A percentile compares a stretch with the other conserved stretches of the same genome.
These are phyloP conservation scores for Colletotrichum cuscutae DNA, from an alignment of 2,329 filamentous ascomycete genomes.

Conservation along the genomic window DNA sequence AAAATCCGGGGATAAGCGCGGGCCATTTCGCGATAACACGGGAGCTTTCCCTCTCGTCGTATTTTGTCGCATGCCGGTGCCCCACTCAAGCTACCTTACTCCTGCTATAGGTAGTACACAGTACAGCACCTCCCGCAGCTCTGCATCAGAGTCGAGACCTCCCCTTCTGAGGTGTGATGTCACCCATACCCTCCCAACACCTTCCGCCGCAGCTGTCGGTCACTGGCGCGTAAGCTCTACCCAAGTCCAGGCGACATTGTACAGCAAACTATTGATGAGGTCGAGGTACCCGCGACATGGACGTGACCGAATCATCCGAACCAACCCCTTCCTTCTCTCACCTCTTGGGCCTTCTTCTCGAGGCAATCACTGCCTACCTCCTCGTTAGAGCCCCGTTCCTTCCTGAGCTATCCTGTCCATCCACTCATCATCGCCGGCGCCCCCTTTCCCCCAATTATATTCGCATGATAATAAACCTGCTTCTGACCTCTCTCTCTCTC, in stretches of 20 bases:
- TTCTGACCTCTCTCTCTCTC: background rate
- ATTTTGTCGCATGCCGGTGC: background rate
- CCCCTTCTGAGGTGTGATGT: background rate
- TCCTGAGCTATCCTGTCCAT: background rate
- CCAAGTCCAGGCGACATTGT: background rate
- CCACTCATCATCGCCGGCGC: background rate
- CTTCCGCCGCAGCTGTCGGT: background rate
- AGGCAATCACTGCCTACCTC: background rate
- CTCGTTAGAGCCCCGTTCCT: background rate
- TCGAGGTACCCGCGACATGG: background rate
- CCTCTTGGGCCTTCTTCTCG: background rate
- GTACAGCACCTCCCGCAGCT: background rate
- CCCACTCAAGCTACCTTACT: background rate
- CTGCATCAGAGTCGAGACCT: background rate
- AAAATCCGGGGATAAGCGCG: background rate
- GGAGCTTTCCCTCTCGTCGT: background rate
- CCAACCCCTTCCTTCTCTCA: background rate
- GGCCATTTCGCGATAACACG: background rate
- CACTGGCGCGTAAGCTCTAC: background rate
- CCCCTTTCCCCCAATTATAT: background rate
- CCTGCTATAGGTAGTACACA: background rate
- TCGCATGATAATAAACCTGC: background rate
- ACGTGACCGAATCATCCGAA: background rate
- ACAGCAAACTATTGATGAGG: background rate
- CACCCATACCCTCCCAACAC: background rate